A percentile compares a stretch with the other conserved stretches of the same genome.
These are phyloP conservation scores for Cryomyces minteri DNA, from an alignment of 495 filamentous ascomycete species.

Conservation along the genomic window DNA sequence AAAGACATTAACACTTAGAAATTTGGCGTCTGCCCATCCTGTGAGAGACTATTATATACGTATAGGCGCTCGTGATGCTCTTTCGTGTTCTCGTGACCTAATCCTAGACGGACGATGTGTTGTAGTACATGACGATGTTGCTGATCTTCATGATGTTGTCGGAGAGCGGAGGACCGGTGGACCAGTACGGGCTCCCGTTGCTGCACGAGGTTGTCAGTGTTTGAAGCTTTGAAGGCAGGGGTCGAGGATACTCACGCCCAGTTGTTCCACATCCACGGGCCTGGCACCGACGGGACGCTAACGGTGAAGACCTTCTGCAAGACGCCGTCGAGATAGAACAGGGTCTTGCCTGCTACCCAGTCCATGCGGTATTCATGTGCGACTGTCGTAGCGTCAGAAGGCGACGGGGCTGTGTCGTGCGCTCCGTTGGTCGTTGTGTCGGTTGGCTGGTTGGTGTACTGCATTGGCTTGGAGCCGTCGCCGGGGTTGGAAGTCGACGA, in stretches of 20 bases:
- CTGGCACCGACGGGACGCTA: constrained; percentile 9
- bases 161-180: constrained; percentile 5
- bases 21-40: no score
- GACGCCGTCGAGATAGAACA: constrained; percentile 8
- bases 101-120: not conserved
- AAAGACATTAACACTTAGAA: no score
- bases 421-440: not conserved
- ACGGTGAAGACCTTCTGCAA: constrained; percentile 4
- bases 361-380: constrained; percentile 12
- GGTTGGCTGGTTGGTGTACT: constrained; percentile 10
- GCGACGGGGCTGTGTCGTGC: not conserved
- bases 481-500: not conserved
- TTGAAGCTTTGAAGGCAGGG: not conserved
- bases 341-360: constrained; percentile 6
- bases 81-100: no score
- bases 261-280: constrained; percentile 13
- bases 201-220: not conserved
- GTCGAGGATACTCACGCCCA: constrained; percentile 5
- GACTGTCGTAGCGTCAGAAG: constrained; percentile 2
- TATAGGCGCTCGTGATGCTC: no score
- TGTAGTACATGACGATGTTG: constrained; percentile 13
- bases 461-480: constrained; percentile 1
- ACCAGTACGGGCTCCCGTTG: constrained; percentile 9
- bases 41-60: no score
- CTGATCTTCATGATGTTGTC: constrained; percentile 8